These are phyloP conservation scores for Fusarium sp. DNA, from an alignment of 2,329 filamentous ascomycete species.

Conservation along the genomic window DNA sequence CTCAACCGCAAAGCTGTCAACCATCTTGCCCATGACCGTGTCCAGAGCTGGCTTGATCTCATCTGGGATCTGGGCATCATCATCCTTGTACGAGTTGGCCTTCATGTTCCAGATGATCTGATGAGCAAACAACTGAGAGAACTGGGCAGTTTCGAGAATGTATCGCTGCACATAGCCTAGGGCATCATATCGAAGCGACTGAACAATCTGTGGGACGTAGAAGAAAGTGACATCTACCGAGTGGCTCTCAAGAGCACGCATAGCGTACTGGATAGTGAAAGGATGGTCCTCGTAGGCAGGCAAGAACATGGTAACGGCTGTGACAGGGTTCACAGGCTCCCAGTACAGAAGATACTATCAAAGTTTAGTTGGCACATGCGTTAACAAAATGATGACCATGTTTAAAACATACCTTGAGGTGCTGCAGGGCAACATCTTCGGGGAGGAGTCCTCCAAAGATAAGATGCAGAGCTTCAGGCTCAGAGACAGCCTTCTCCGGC, in stretches of 20 bases:
- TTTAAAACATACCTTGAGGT: conserved; percentile 76
- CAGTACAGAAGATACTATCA: conserved; percentile 88
- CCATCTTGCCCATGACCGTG: conserved; percentile 85
- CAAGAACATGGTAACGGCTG: conserved; percentile 92
- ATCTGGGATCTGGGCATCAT: conserved; percentile 90
- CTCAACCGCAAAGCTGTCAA: conserved; percentile 80
- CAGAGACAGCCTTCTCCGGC: conserved; percentile 83
- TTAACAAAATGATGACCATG: not conserved
- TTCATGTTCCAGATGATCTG: conserved; percentile 99
- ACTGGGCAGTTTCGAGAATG: conserved; percentile 95
- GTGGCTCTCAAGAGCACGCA: conserved; percentile 93
- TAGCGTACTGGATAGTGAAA: conserved; percentile 95
- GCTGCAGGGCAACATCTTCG: conserved; percentile 79
- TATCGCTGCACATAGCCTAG: conserved; percentile 96
- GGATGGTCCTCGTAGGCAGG: conserved; percentile 92
- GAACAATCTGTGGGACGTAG: conserved; percentile 98
- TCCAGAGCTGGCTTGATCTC: conserved; percentile 94
- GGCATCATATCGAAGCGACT: conserved; percentile 91
- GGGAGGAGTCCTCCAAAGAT: conserved; percentile 83
- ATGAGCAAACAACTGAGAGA: conserved; percentile 98
- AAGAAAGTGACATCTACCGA: conserved; percentile 98
- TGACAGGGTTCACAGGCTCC: conserved; percentile 91
- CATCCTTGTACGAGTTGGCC: conserved; percentile 97
- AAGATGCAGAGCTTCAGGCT: conserved; percentile 85
- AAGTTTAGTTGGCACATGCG: conserved; percentile 41